Evolutionary conservation across 495 filamentous ascomycete species (phyloP).

Genomic region (Talaromyces wortmannii): DNA sequence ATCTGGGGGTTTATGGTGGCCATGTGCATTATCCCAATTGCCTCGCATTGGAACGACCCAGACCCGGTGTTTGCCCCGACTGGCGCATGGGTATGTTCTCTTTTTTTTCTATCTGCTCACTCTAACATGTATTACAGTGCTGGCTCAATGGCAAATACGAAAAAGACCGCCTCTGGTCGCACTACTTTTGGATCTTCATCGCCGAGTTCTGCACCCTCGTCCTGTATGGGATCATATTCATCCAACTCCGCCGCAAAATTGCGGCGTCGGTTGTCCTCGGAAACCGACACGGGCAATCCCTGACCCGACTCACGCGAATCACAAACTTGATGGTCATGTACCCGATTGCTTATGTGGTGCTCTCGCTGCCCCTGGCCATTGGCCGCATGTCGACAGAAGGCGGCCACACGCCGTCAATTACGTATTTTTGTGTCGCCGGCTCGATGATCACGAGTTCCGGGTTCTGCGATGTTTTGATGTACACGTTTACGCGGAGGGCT

Average conservation of each 20-base stretch:
- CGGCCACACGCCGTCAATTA: slow-evolving; percentile 41
- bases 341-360: slow-evolving; percentile 64
- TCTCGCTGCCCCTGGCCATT: slow-evolving; percentile 63
- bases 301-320: slow-evolving; percentile 37
- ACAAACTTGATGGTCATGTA: slow-evolving; percentile 70
- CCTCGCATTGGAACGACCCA: slow-evolving; percentile 38
- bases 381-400: slow-evolving; percentile 62
- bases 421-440: slow-evolving; percentile 65
- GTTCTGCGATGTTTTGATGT: slow-evolving; percentile 66
- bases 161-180: slow-evolving; percentile 57
- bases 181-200: slow-evolving; percentile 78
- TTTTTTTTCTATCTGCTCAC: background rate
- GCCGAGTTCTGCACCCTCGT: slow-evolving; percentile 55
- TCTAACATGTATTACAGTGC: slow-evolving; percentile 39
- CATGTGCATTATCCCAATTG: slow-evolving; percentile 49
- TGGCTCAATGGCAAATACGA: slow-evolving; percentile 62
- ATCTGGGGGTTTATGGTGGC: slow-evolving; percentile 55
- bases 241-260: slow-evolving; percentile 46
- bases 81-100: slow-evolving; percentile 50
- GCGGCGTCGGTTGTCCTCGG: slow-evolving; percentile 31
- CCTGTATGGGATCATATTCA: slow-evolving; percentile 60
- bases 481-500: slow-evolving; percentile 54
- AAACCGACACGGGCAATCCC: slow-evolving; percentile 28
- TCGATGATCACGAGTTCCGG: slow-evolving; percentile 67
- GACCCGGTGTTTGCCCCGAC: slow-evolving; percentile 48